Conservation (phyloP, 305 asterid genomes). For the Solanum hybrid region DNA sequence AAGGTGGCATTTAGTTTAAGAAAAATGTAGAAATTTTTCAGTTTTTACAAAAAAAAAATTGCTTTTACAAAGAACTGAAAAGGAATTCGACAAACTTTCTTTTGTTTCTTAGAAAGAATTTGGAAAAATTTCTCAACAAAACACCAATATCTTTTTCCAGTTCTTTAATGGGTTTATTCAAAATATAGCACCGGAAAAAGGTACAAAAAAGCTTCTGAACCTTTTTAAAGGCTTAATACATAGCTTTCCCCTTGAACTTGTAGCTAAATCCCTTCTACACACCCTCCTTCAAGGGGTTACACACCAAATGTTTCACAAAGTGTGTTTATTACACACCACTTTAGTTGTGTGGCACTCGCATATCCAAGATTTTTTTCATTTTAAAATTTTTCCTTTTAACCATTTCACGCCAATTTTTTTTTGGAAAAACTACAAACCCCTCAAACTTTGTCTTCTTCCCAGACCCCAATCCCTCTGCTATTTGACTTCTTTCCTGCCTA, state of each 20-base stretch:
- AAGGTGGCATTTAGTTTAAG: background rate
- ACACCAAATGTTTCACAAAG: background rate
- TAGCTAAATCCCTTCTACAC: background rate
- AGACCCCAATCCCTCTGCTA: background rate
- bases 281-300: background rate
- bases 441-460: background rate
- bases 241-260: background rate
- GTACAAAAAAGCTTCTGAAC: background rate
- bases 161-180: background rate
- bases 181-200: background rate
- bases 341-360: background rate
- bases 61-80: background rate
- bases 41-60: background rate
- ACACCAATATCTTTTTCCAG: background rate
- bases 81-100: background rate
- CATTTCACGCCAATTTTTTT: background rate
- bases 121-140: background rate
- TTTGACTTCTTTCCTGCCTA: background rate
- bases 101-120: background rate
- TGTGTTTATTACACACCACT: background rate
- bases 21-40: background rate
- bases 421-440: background rate
- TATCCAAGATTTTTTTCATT: background rate
- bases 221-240: background rate
- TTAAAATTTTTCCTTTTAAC: background rate